These are phyloP conservation scores for Erysimum pusillum DNA, from an alignment of 441 rosid genomes.

Conservation along the genomic window DNA sequence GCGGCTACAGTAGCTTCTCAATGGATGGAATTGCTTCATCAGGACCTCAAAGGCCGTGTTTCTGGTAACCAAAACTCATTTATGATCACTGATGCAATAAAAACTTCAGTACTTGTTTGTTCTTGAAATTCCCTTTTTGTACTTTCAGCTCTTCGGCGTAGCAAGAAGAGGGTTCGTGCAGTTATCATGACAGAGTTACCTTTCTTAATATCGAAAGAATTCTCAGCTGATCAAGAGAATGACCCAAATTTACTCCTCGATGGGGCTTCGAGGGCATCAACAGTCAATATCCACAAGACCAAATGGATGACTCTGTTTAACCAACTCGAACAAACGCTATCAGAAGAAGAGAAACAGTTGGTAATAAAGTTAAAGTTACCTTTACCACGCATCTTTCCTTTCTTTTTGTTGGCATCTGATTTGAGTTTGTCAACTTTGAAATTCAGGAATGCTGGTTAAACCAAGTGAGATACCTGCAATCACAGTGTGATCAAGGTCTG, in stretches of 20 bases:
- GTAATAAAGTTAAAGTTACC: slow-evolving; percentile 55
- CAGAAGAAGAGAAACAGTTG: slow-evolving; percentile 85
- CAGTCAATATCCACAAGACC: slow-evolving; percentile 65
- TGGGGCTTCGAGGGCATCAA: slow-evolving; percentile 44
- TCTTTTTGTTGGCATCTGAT: slow-evolving; percentile 21
- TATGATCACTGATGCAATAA: slow-evolving; percentile 14
- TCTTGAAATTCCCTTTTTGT: slow-evolving; percentile 22
- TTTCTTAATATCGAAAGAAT: slow-evolving; percentile 74
- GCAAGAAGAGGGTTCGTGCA: slow-evolving; percentile 87
- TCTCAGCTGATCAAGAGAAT: slow-evolving; percentile 65
- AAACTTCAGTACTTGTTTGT: slow-evolving; percentile 5
- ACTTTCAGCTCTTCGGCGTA: slow-evolving; percentile 82
- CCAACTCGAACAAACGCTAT: slow-evolving; percentile 78
- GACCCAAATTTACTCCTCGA: slow-evolving; percentile 51
- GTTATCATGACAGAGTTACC: slow-evolving; percentile 84
- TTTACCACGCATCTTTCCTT: neutral
- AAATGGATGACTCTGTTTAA: slow-evolving; percentile 82
- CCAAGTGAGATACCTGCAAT: slow-evolving; percentile 79
- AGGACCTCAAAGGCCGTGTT: slow-evolving; percentile 89
- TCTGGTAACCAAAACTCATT: slow-evolving; percentile 64
- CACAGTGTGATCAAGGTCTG: slow-evolving; percentile 81
- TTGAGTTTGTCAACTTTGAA: slow-evolving; percentile 36
- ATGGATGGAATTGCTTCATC: slow-evolving; percentile 94
- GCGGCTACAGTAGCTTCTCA: slow-evolving; percentile 96
- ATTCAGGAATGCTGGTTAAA: slow-evolving; percentile 79